A percentile compares a stretch with the other conserved stretches of the same genome.
These are phyloP conservation scores for Schizosaccharomyces pombe DNA, from an alignment of 805 yeast genomes.

Conservation along the genomic window DNA sequence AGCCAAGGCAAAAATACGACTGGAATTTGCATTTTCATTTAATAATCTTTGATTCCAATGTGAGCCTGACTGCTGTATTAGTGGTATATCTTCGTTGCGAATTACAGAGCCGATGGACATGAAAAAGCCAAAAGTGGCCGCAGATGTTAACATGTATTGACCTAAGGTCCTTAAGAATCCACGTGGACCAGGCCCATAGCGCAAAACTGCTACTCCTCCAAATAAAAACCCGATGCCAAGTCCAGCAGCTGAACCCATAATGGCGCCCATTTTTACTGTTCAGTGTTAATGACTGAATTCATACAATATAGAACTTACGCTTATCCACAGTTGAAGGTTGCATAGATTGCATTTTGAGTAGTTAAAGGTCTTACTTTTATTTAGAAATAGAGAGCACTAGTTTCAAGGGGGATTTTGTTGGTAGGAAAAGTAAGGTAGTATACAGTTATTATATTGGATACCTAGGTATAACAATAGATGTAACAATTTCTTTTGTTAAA, in stretches of 20 bases:
- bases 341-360: background rate
- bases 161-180: slow-evolving; percentile 93
- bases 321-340: slow-evolving; percentile 74
- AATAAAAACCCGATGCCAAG: slow-evolving; percentile 85
- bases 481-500: too few species aligned
- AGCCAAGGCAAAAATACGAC: background rate
- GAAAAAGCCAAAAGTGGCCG: slow-evolving; percentile 63
- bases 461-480: too few species aligned
- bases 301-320: slow-evolving; percentile 7
- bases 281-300: background rate
- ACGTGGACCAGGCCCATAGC: slow-evolving; percentile 93
- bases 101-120: slow-evolving; percentile 5
- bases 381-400: background rate
- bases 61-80: background rate
- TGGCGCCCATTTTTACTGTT: slow-evolving; percentile 83
- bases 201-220: slow-evolving; percentile 69
- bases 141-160: slow-evolving; percentile 87
- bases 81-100: slow-evolving; percentile 1
- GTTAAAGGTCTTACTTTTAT: background rate
- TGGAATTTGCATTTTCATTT: background rate
- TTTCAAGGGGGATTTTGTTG: too few species aligned
- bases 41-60: background rate
- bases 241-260: slow-evolving; percentile 87
- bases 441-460: too few species aligned
- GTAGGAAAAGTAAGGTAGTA: too few species aligned